Conservation (phyloP, 208 protist species). For the Acanthamoeba healyi region DNA sequence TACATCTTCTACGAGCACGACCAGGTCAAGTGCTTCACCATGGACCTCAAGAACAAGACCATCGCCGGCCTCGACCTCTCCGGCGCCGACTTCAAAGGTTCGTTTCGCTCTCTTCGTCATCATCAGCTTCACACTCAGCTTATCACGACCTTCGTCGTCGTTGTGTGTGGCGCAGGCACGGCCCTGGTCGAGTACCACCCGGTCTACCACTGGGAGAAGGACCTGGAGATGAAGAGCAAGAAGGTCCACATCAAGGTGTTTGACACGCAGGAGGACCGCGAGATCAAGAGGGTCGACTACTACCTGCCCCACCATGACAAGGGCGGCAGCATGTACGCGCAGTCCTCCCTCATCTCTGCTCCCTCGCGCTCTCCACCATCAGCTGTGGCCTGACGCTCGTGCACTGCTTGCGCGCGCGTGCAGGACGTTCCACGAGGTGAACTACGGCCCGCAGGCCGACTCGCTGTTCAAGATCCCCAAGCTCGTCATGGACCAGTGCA, state of each 20-base stretch:
- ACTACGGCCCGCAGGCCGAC: slow-evolving; percentile 30
- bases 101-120: not conserved
- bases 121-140: not conserved
- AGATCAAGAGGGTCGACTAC: slow-evolving; percentile 60
- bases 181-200: slow-evolving; percentile 46
- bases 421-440: slow-evolving; percentile 73
- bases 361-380: no score
- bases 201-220: slow-evolving; percentile 66
- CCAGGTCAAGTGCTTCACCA: slow-evolving; percentile 56
- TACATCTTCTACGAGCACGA: slow-evolving; percentile 47
- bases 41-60: slow-evolving; percentile 45
- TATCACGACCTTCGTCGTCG: no score
- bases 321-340: slow-evolving; percentile 1
- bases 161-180: not conserved
- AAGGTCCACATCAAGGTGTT: not conserved
- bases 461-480: slow-evolving; percentile 66
- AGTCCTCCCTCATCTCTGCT: not conserved
- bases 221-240: not conserved
- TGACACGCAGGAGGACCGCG: slow-evolving; percentile 65
- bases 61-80: not conserved
- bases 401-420: no score
- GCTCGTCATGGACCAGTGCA: slow-evolving; percentile 39
- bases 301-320: not conserved
- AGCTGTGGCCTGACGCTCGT: no score
- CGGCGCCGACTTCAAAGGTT: slow-evolving; percentile 43